Base-by-base conservation (phyloP, 345 rosid species). In the Clausena lansium region DNA sequence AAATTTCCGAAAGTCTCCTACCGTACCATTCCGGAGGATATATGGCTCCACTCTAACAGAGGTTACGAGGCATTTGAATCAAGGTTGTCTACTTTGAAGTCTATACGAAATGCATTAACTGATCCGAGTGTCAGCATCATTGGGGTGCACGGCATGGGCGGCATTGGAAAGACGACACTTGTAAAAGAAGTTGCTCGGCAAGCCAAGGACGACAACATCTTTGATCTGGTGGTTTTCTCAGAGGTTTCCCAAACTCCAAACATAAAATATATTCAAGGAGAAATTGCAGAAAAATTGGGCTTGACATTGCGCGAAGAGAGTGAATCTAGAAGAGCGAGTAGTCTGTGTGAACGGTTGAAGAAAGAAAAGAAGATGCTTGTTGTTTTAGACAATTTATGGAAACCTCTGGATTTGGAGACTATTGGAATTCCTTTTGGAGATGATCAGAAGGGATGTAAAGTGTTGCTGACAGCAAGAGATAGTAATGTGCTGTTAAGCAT, bases 121-220 rank as follows among this genome's bases (percentile, higher is more conserved):
- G 75, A 68, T 30, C 64, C 71, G 45, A 80, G 15, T n/a, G 58
- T 78, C 60, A 32, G 41, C 52, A 54, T 55, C 25, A 71, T 81
- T 55, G 4, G 77, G 14, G 47, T 41, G 14, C 9, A 41, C 47
- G 47, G 47, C 9, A 41, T 41, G 47, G 47, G 14, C 14, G 66
- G 28, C 57, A 77, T 27, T 0, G 47, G 47, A 41, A 41, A 41
- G 47, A 41, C 47, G 13, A 41, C 47, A 41, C 14, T 41, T 41
- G 68, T 19, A 32, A 77, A 68, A 25, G 54, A 58, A 60, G 35
- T 58, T 57, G 66, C 52, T 5, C 36, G 50, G 30, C 66, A 28
- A 13, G 66, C 66, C 66, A 28, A 62, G 35, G 32, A 4, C 10
- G 32, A 62, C 0, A 14, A 15, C 33, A 32, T 62, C 35, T 27